Evolutionary conservation across 768 basidiomycete species (phyloP), one percentile per base, ranked within the genome.

Genomic region (Termitomyces sp.): DNA sequence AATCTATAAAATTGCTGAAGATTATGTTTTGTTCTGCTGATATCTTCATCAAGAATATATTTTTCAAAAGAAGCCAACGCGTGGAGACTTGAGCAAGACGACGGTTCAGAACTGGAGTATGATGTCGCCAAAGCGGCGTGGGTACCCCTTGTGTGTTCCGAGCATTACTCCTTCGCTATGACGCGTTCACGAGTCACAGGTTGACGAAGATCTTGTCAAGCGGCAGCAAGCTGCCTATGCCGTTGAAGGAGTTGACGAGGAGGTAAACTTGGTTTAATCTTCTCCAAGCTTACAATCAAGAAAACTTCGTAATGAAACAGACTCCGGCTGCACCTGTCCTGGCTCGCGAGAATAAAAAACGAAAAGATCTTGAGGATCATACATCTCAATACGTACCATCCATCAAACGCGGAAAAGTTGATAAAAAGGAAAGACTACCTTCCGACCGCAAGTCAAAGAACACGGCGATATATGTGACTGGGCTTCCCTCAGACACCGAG

Each of bases 221-320:
- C 85, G 84, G 22, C 96, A 99, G 68, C 97, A 98, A 74, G 94
- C 93, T 0, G 95, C 93, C 1, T 99, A 99, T 70, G 88, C 93
- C 0, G 77, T 99, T 1, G 78, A 77, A 14, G 97, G 96, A 10
- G 94, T 99, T 22, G 96, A 99, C 67, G 97, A 98, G 76, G 82
- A 85, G 74, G 95, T 92, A 68, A 66, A 84, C 71, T 55, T 10
- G 46, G 24, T 56, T 32, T 26, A 46, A 35, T 49, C 3, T 26
- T 48, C 40, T 55, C 30, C n/a, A 22, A 30, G 32, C 49, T 47
- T 51, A 15, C 45, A 38, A 56, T 45, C 43, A 41, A 57, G 42
- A 19, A 28, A 40, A 57, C 22, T 8, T 2, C 24, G 17, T 50
- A 32, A 48, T 35, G 12, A 15, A 32, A 53, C 44, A 97, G 95